These are phyloP conservation scores for Trichoderma hamatum DNA, from an alignment of 2,329 filamentous ascomycete genomes.

Conservation along the genomic window DNA sequence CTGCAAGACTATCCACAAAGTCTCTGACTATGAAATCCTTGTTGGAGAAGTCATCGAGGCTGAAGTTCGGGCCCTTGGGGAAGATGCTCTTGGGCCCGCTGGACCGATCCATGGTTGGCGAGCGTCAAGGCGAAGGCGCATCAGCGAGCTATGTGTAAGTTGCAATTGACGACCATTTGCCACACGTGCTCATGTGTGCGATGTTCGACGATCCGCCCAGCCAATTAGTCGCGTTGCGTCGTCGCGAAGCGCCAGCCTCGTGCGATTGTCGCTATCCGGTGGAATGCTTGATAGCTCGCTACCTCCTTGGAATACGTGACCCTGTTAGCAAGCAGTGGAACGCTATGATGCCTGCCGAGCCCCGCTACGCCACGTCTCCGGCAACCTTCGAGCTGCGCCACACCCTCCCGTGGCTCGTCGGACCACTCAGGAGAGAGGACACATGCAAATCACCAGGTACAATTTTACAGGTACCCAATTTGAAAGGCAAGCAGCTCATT, in stretches of 20 bases:
- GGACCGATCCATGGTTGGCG: slow-evolving; percentile 47
- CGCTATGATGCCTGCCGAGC: slow-evolving; percentile 14
- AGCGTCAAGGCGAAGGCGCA: slow-evolving; percentile 28
- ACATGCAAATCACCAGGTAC: slow-evolving; percentile 17
- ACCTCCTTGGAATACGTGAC: slow-evolving; percentile 17
- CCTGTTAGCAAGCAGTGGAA: slow-evolving; percentile 2
- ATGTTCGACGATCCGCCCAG: neutral
- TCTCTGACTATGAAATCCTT: slow-evolving; percentile 98
- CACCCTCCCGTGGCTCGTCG: slow-evolving; percentile 8
- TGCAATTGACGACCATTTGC: slow-evolving; percentile 10
- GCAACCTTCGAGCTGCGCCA: slow-evolving; percentile 18
- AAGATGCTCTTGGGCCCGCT: slow-evolving; percentile 67
- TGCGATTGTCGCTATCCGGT: slow-evolving; percentile 3
- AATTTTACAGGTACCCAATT: slow-evolving; percentile 1
- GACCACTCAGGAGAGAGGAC: slow-evolving; percentile 24
- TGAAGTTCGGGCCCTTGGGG: slow-evolving; percentile 79
- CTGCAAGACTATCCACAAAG: slow-evolving; percentile 91
- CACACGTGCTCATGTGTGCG: slow-evolving; percentile 1
- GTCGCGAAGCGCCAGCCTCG: slow-evolving; percentile 4
- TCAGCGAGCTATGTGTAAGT: slow-evolving; percentile 38
- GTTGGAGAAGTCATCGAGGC: slow-evolving; percentile 82
- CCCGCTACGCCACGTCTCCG: slow-evolving; percentile 25
- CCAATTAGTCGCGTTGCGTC: slow-evolving; percentile 13
- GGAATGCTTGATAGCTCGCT: neutral
- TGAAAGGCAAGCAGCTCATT: slow-evolving; percentile 16